Percentiles rank a stretch among this genome's conserved stretches.
Evolutionary conservation across 2,329 filamentous ascomycete genomes (phyloP).

Genomic region (Ascochyta viciae-villosae): DNA sequence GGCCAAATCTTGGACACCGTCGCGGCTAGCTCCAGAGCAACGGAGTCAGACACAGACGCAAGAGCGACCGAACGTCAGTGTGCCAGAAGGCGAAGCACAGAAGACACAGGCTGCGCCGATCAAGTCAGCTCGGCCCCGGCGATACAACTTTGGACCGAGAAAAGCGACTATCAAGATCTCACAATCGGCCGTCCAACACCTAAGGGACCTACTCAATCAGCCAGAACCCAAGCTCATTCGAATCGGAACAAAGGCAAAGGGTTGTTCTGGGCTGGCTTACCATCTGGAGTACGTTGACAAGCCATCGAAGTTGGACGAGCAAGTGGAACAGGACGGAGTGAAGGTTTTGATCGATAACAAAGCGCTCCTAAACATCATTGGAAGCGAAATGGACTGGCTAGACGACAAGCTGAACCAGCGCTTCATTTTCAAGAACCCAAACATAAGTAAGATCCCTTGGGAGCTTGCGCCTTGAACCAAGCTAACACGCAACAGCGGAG

Average conservation of each 20-base stretch:
- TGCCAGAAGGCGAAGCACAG: conserved; percentile 71
- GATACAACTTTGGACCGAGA: conserved; percentile 74
- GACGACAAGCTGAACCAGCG: conserved; percentile 92
- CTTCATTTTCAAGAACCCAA: conserved; percentile 96
- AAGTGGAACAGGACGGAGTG: conserved; percentile 94
- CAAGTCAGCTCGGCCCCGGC: conserved; percentile 62
- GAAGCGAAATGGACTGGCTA: conserved; percentile 98
- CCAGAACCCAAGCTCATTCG: conserved; percentile 93
- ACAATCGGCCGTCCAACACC: conserved; percentile 77
- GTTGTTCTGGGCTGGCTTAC: conserved; percentile 92
- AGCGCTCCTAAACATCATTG: conserved; percentile 96
- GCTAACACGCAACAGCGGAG: conserved; percentile 71
- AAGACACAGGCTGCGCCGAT: conserved; percentile 61
- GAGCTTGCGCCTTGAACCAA: not conserved
- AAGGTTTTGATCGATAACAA: conserved; percentile 97
- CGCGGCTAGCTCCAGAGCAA: conserved; percentile 45
- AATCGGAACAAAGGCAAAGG: conserved; percentile 91
- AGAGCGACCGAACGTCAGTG: conserved; percentile 51
- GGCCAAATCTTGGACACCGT: conserved; percentile 57
- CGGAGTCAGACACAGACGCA: conserved; percentile 22
- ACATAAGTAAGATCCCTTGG: conserved; percentile 81
- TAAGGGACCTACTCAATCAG: conserved; percentile 78
- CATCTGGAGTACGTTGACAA: conserved; percentile 95
- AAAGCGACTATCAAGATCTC: conserved; percentile 94
- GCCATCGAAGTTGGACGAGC: conserved; percentile 85